A percentile compares a stretch with the other conserved stretches of the same genome.
phyloP scores from a whole-genome alignment of 768 basidiomycete genomes.

The Collybiopsis confluens region DNA sequence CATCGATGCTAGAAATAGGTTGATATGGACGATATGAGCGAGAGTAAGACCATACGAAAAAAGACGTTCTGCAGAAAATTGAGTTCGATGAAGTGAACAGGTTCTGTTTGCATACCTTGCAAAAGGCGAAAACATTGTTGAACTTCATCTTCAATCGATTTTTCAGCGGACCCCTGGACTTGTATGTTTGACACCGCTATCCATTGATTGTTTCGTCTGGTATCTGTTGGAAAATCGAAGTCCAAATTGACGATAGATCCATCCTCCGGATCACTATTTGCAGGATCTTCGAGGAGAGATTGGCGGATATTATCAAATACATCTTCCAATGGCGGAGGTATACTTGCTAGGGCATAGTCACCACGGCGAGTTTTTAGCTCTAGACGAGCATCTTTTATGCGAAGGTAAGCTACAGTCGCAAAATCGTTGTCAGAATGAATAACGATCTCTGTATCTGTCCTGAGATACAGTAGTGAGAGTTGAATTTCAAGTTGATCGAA shows the following conservation, averaged over 20 bases:
- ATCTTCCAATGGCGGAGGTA: slow-evolving; percentile 50
- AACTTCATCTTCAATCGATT: slow-evolving; percentile 70
- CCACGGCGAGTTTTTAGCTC: slow-evolving; percentile 40
- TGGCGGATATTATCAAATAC: slow-evolving; percentile 26
- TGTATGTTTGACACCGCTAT: slow-evolving; percentile 61
- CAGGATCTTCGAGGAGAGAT: slow-evolving; percentile 13
- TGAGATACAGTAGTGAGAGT: slow-evolving; percentile 19
- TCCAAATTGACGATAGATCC: not conserved
- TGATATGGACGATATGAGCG: slow-evolving; percentile 69
- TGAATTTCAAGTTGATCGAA: not conserved
- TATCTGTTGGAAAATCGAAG: slow-evolving; percentile 12
- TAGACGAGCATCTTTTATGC: slow-evolving; percentile 67
- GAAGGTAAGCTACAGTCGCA: slow-evolving; percentile 87
- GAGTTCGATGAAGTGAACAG: not conserved
- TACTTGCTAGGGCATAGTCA: slow-evolving; percentile 15
- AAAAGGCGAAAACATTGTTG: slow-evolving; percentile 60
- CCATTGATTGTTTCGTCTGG: slow-evolving; percentile 53
- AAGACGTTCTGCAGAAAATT: slow-evolving; percentile 46
- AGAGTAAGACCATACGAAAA: slow-evolving; percentile 42
- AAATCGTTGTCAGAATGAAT: slow-evolving; percentile 79
- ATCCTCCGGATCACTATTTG: not conserved
- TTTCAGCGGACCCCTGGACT: slow-evolving; percentile 13
- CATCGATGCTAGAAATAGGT: slow-evolving; percentile 80
- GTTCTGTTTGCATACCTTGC: slow-evolving; percentile 40
- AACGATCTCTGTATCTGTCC: slow-evolving; percentile 63